Conservation (phyloP, 139 green algal species). For the Deuterostichococcus epilithicus region DNA sequence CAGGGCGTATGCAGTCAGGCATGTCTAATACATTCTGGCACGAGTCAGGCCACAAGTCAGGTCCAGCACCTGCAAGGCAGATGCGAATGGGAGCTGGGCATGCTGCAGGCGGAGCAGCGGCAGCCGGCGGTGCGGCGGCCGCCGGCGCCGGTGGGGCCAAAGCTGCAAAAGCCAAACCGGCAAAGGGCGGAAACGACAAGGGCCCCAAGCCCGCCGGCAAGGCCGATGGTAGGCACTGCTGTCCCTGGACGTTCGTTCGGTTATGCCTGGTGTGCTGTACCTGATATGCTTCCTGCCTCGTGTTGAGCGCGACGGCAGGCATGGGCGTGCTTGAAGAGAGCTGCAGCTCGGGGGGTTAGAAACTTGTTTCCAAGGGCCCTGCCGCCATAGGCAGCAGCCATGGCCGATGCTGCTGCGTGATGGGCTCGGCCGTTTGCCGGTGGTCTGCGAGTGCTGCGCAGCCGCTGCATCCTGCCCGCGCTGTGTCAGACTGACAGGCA, state of each 20-base stretch:
- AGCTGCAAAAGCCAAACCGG: slow-evolving; percentile 41
- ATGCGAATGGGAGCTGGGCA: not conserved
- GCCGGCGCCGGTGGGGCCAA: slow-evolving; percentile 21
- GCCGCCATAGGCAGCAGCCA: too few species aligned
- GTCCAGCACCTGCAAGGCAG: not conserved
- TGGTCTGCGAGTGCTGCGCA: too few species aligned
- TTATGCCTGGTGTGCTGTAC: not conserved
- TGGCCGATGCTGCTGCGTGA: too few species aligned
- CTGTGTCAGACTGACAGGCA: too few species aligned
- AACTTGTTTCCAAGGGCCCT: too few species aligned
- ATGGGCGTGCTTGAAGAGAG: not conserved
- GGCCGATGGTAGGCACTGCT: slow-evolving; percentile 7
- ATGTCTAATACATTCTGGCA: too few species aligned
- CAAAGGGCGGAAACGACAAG: slow-evolving; percentile 45
- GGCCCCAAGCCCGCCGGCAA: slow-evolving; percentile 32
- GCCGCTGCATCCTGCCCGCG: too few species aligned
- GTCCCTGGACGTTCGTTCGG: not conserved
- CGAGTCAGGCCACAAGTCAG: too few species aligned
- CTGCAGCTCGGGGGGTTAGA: too few species aligned
- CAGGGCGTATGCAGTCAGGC: too few species aligned
- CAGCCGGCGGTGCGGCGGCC: not conserved
- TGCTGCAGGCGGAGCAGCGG: not conserved
- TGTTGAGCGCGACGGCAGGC: not conserved
- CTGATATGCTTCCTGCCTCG: not conserved
- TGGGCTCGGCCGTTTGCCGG: too few species aligned